These are phyloP conservation scores for Penicillium sp. DNA, from an alignment of 2,329 filamentous ascomycete species.

Conservation along the genomic window DNA sequence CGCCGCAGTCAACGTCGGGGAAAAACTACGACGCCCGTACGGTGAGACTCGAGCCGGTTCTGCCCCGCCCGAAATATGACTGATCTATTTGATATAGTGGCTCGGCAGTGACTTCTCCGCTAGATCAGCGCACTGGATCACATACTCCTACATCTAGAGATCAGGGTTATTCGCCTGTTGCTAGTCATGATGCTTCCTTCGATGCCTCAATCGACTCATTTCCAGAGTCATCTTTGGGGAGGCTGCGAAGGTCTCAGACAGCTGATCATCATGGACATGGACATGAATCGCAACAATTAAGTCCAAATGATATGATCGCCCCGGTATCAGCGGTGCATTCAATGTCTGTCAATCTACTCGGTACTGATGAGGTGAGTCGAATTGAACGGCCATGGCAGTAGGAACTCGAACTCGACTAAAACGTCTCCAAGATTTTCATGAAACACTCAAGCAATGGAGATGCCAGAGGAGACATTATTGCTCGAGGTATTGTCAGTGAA, in stretches of 20 bases:
- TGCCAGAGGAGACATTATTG: slow-evolving; percentile 28
- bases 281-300: slow-evolving; percentile 32
- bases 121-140: slow-evolving; percentile 19
- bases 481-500: slow-evolving; percentile 31
- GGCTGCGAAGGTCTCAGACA: slow-evolving; percentile 22
- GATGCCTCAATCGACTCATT: slow-evolving; percentile 22
- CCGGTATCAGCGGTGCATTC: slow-evolving; percentile 34
- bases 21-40: slow-evolving; percentile 22
- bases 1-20: slow-evolving; percentile 24
- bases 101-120: slow-evolving; percentile 15
- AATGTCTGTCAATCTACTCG: slow-evolving; percentile 35
- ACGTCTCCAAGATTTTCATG: slow-evolving; percentile 27
- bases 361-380: slow-evolving; percentile 25
- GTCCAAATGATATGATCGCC: slow-evolving; percentile 36
- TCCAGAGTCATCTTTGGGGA: slow-evolving; percentile 16
- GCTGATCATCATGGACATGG: slow-evolving; percentile 27
- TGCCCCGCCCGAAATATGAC: not conserved
- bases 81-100: slow-evolving; percentile 13
- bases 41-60: slow-evolving; percentile 13
- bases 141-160: slow-evolving; percentile 26
- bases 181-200: slow-evolving; percentile 19
- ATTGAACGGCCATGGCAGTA: not conserved
- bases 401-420: not conserved
- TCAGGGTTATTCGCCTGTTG: slow-evolving; percentile 24
- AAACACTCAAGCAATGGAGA: slow-evolving; percentile 28